Conservation (phyloP, 2,329 filamentous ascomycete genomes). For the Rhexocercosporidium sp. region DNA sequence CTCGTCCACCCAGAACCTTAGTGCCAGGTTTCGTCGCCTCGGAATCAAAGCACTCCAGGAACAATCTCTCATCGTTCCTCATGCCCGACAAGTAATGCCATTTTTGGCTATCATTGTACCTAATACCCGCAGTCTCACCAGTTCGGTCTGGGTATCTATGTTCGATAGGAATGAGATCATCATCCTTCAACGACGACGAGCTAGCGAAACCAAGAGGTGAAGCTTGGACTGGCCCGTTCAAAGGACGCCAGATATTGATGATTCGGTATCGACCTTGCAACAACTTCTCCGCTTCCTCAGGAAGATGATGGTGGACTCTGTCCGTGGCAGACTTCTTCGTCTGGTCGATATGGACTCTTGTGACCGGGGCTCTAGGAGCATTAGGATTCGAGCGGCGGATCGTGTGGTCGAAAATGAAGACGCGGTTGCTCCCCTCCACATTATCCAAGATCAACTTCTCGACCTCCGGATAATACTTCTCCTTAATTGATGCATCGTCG, state of each 20-base stretch:
- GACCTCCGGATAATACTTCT: conserved; percentile 84
- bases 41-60: conserved; percentile 44
- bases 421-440: conserved; percentile 67
- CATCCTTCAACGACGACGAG: conserved; percentile 36
- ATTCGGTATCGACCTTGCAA: conserved; percentile 76
- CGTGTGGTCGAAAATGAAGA: conserved; percentile 88
- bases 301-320: conserved; percentile 72
- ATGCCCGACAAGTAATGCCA: conserved; percentile 44
- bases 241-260: conserved; percentile 77
- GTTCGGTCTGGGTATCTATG: conserved; percentile 42
- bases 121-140: conserved; percentile 41
- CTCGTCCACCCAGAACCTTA: conserved; percentile 57
- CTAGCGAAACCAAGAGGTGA: conserved; percentile 41
- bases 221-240: conserved; percentile 41
- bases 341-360: conserved; percentile 82
- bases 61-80: conserved; percentile 42
- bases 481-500: conserved; percentile 71
- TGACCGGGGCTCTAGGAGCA: conserved; percentile 71
- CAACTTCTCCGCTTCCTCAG: conserved; percentile 68
- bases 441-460: conserved; percentile 71
- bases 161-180: conserved; percentile 42
- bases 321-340: conserved; percentile 67
- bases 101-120: conserved; percentile 40
- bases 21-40: conserved; percentile 53
- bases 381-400: conserved; percentile 69